Base-by-base conservation (phyloP, 169 alveolate genomes). In the Plasmodium gonderi region DNA sequence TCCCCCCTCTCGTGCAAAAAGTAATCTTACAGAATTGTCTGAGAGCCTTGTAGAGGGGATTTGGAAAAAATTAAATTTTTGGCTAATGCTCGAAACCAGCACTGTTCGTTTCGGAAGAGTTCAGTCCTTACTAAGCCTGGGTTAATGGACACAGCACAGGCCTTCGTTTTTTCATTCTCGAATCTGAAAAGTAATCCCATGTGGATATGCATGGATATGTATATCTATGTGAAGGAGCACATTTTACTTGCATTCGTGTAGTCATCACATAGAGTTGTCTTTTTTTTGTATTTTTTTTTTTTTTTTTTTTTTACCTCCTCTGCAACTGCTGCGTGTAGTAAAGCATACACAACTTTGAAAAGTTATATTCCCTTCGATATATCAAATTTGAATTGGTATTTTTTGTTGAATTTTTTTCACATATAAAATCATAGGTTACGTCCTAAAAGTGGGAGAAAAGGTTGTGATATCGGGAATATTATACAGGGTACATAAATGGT, bases 1-100 rank as follows among this genome's bases (percentile, higher is more conserved):
- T 54, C 47, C 64, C 64, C 51, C 23, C 47, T 54, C 17, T n/a
- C 45, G 33, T 36, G 33, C 17, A 67, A 33, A 64, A 80, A 42
- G 29, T 11, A 74, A 51, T 44, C 87, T 74, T 75, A 85, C 92
- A 85, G 38, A 38, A 85, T 85, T n/a, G 83, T 85, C 64, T 85
- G 92, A n/a, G 92, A 72, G 42, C 92, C 92, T 40, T 85, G 89
- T 33, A 85, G 36, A 36, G 92, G 85, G n/a, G 92, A 51, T 67
- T 85, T 85, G 11, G 74, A 14, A 64, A 85, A 85, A 75, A 51
- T 23, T 1, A 85, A 17, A 75, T 85, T 74, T 75, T 49, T 85
- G 69, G 80, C 65, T 23, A 85, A 12, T 17, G 87, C 64, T 68
- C 87, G 29, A 78, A 85, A 75, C 85, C 92, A 85, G 33, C 31